phyloP scores from a whole-genome alignment of 225 moss, liverwort and hornwort genomes.

The Straminergon stramineum region DNA sequence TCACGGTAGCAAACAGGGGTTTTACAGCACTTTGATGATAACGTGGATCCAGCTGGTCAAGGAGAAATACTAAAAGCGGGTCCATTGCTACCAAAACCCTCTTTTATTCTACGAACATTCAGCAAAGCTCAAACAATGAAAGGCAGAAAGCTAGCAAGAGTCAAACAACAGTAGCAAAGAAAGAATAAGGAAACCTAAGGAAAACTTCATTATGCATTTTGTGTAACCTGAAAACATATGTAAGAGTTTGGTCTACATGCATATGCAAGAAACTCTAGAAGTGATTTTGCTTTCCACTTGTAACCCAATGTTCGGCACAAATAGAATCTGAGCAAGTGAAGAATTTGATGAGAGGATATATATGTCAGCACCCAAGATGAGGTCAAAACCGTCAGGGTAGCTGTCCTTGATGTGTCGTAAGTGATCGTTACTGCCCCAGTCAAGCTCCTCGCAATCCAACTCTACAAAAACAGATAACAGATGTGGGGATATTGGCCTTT shows the following conservation, averaged over 20 bases:
- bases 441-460: slow-evolving; percentile 67
- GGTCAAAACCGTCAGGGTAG: slow-evolving; percentile 63
- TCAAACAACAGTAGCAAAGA: background rate
- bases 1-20: slow-evolving; percentile 50
- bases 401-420: slow-evolving; percentile 42
- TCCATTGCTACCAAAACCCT: background rate
- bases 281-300: background rate
- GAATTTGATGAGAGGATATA: slow-evolving; percentile 58
- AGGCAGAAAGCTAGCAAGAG: background rate
- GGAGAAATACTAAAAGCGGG: background rate
- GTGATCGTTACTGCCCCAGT: slow-evolving; percentile 67
- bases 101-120: background rate
- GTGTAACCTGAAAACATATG: background rate
- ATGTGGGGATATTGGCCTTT: background rate
- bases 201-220: background rate
- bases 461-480: slow-evolving; percentile 19
- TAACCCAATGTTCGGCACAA: background rate
- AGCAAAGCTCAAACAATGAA: background rate
- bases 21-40: slow-evolving; percentile 56
- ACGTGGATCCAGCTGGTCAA: slow-evolving; percentile 48
- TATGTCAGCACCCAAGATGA: slow-evolving; percentile 83
- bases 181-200: background rate
- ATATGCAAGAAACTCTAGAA: background rate
- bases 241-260: background rate
- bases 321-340: background rate